phyloP scores from a whole-genome alignment of 1,284 basidiomycete species.

The Hortiboletus rubellus region DNA sequence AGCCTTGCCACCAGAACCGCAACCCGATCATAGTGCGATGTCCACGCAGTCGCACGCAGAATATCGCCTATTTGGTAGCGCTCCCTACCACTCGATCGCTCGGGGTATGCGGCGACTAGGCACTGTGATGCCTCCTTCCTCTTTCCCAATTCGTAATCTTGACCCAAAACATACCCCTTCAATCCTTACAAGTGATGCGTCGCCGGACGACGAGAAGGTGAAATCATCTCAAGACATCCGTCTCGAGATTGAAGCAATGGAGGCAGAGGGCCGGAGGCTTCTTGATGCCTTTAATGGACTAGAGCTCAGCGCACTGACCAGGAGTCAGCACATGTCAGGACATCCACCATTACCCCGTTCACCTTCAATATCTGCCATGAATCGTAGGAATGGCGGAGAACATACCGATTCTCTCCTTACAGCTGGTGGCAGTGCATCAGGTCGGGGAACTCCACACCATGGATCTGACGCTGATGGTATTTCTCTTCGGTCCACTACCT shows the following conservation, averaged over 20 bases:
- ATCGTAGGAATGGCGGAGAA: slow-evolving; percentile 30
- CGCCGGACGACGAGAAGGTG: slow-evolving; percentile 52
- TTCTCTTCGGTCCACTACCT: slow-evolving; percentile 33
- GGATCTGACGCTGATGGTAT: slow-evolving; percentile 31
- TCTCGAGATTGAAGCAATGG: slow-evolving; percentile 62
- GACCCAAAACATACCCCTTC: slow-evolving; percentile 34
- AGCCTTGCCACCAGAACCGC: slow-evolving; percentile 12
- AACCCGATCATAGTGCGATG: slow-evolving; percentile 1
- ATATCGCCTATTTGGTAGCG: slow-evolving; percentile 19
- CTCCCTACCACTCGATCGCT: slow-evolving; percentile 26
- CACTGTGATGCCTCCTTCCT: slow-evolving; percentile 31
- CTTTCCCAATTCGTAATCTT: slow-evolving; percentile 24
- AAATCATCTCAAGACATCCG: slow-evolving; percentile 61
- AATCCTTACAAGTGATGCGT: slow-evolving; percentile 37
- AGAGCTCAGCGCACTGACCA: slow-evolving; percentile 65
- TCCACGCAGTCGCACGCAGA: slow-evolving; percentile 19
- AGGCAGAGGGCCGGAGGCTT: slow-evolving; percentile 64
- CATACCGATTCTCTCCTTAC: slow-evolving; percentile 27
- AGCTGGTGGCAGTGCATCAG: slow-evolving; percentile 28
- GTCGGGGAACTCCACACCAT: slow-evolving; percentile 33
- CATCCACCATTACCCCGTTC: slow-evolving; percentile 27
- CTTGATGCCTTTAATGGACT: slow-evolving; percentile 76
- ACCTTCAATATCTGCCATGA: slow-evolving; percentile 32
- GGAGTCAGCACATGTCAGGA: slow-evolving; percentile 44
- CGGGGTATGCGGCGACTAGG: slow-evolving; percentile 29